Evolutionary conservation across 1,284 basidiomycete genomes (phyloP).

Genomic region (Ceratobasidium sp.): DNA sequence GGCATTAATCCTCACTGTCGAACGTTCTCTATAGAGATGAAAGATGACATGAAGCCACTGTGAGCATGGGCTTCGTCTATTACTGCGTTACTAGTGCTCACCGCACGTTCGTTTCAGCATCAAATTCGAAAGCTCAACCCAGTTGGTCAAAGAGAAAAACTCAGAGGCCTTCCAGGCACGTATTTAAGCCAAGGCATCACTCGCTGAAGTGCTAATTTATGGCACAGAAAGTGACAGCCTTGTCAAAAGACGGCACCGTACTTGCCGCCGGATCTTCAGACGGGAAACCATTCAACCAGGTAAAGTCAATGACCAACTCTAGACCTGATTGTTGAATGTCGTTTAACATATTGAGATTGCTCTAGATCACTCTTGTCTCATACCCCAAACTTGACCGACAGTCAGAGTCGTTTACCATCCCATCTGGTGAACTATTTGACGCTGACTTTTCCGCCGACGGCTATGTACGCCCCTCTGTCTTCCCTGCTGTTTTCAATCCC

Average conservation of each 20-base stretch:
- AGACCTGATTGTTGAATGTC: constrained; percentile 41
- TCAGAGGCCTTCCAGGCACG: constrained; percentile 84
- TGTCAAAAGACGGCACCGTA: constrained; percentile 71
- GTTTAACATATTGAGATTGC: constrained; percentile 19
- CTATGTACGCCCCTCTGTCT: constrained; percentile 56
- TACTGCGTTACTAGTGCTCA: constrained; percentile 18
- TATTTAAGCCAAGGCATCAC: constrained; percentile 10
- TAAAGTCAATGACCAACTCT: constrained; percentile 13
- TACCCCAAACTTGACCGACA: constrained; percentile 71
- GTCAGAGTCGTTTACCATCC: constrained; percentile 60
- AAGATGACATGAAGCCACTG: constrained; percentile 62
- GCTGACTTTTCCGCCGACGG: constrained; percentile 67
- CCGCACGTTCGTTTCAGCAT: constrained; percentile 25
- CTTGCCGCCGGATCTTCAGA: constrained; percentile 71
- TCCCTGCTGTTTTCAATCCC: background rate
- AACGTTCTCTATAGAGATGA: constrained; percentile 63
- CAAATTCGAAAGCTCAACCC: constrained; percentile 28
- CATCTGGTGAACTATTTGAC: constrained; percentile 79
- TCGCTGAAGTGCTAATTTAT: constrained; percentile 43
- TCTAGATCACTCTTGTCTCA: constrained; percentile 71
- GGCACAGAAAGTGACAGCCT: constrained; percentile 76
- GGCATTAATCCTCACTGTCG: constrained; percentile 87
- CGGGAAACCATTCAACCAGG: constrained; percentile 58
- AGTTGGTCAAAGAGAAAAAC: constrained; percentile 62
- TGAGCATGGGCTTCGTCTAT: constrained; percentile 52